Base-by-base conservation (phyloP, 1,139 yeast species). In the Oligophagozyma castellii region DNA sequence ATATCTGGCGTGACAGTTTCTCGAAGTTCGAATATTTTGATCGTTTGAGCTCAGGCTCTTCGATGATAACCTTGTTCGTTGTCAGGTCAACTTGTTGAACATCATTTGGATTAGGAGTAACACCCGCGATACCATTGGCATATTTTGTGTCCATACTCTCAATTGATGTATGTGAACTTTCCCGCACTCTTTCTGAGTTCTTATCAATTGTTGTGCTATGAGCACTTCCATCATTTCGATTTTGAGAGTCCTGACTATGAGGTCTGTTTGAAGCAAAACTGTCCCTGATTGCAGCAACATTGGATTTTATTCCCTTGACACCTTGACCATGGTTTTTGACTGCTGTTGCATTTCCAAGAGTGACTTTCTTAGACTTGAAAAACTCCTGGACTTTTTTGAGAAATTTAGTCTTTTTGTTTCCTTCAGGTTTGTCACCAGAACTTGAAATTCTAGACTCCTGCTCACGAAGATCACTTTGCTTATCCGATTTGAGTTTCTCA, bases 11-110 rank as follows among this genome's bases (percentile, higher is more conserved):
- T 2, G 51, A 47, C 6, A 38, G 30, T n/a, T 44, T 50, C 26
- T 46, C 40, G 2, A 51, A 48, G 2, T 44, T 33, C 3, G 39
- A 39, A 2, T 52, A 46, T 30, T 47, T 49, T 15, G 44, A 29
- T 15, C 46, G 42, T 22, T 48, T 43, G 15, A 43, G 24, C 13
- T 33, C 34, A 6, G 42, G 42, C 18, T 35, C 42, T 8, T 32
- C 36, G 6, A 33, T 32, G 15, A 21, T 25, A 6, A 28, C 24
- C n/a, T 13, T 21, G 3, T 24, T 27, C 10, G 8, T 18, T 7
- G 20, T 18, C 20, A 18, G 10, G n/a, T n/a, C n/a, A n/a, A n/a
- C n/a, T 15, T 19, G 27, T 19, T 16, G 33, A 19, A 24, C 23
- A 8, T 12, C 22, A 15, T 24, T 22, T 18, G 21, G 19, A 6